Conservation (phyloP, 768 basidiomycete genomes). For the Candolleomyces aberdarensis region DNA sequence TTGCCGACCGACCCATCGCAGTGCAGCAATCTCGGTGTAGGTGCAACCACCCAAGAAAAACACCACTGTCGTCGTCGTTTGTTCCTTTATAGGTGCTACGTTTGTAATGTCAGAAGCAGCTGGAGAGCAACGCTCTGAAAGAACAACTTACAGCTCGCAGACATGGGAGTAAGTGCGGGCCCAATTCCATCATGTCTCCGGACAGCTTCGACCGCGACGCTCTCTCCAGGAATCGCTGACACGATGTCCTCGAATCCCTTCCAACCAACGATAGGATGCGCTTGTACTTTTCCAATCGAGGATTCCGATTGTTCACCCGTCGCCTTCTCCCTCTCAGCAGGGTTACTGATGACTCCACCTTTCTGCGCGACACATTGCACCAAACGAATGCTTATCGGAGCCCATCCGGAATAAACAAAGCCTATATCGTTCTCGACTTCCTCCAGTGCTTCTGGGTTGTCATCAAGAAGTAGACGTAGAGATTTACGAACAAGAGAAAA, state of each 20-base stretch:
- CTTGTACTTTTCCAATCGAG: conserved; percentile 58
- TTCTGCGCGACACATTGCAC: conserved; percentile 94
- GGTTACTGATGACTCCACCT: conserved; percentile 82
- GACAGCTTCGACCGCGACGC: conserved; percentile 61
- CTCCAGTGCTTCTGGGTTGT: conserved; percentile 69
- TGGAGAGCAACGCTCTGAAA: not conserved
- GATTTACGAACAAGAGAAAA: conserved; percentile 75
- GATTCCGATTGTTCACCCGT: conserved; percentile 31
- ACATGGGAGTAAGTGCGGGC: conserved; percentile 22
- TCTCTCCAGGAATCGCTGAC: conserved; percentile 77
- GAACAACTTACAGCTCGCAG: conserved; percentile 28
- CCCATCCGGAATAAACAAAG: conserved; percentile 96
- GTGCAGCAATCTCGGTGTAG: conserved; percentile 93
- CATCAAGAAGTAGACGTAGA: conserved; percentile 90
- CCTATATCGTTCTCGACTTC: conserved; percentile 92
- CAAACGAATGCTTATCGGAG: conserved; percentile 87
- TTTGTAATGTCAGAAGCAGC: conserved; percentile 1
- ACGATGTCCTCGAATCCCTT: conserved; percentile 95
- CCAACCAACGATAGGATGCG: conserved; percentile 94
- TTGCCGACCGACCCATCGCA: conserved; percentile 89
- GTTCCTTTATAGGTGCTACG: conserved; percentile 34
- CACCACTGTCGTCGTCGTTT: conserved; percentile 80
- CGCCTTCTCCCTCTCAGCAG: conserved; percentile 55
- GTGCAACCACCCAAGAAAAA: conserved; percentile 98
- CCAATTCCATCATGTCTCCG: conserved; percentile 36